Evolutionary conservation across 2,329 filamentous ascomycete species (phyloP), one percentile per base, ranked within the genome.

Genomic region (Fusarium chaquense): DNA sequence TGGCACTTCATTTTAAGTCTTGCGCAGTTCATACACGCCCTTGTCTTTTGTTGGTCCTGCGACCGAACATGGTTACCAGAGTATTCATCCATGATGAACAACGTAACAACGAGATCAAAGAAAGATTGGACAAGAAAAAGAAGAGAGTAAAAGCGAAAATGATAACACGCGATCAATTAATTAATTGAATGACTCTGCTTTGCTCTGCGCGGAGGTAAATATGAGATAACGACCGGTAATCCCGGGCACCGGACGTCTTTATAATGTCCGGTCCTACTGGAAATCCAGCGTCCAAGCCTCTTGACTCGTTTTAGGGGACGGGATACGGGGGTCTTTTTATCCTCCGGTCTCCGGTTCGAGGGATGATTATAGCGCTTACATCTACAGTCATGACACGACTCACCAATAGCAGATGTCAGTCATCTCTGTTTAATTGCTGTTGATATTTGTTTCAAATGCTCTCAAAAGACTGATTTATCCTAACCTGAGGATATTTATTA

Each of bases 1-100:
- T 74, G 74, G 49, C 79, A 81, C 47, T 76, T 80, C 68, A 79
- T 81, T 70, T 80, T 80, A 13, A 80, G 69, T 24, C 75, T 73
- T 30, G 77, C 79, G 62, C 79, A 80, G 35, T 73, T 78, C 15
- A 58, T 69, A 56, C 78, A 80, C 8, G 79, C 79, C 52, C 79
- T 76, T n/a, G 67, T 51, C 62, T 77, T 78, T 0, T 44, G 59
- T 28, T 20, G 11, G 28, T 46, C 28, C n/a, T 32, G 28, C 53
- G 54, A 33, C 49, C 46, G 52, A 40, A 28, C 51, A 10, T 55
- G 61, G 40, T 53, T 72, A n/a, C 72, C 49, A 28, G 74, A 64
- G 44, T 59, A 62, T 26, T 75, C 69, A 28, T 74, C 72, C 72
- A 74, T 73, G 12, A 9, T 33, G 40, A 38, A 51, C 33, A 51